Evolutionary conservation across 306 rosid species (phyloP), one percentile per base, ranked within the genome.

Genomic region (Prunus kanzakura): DNA sequence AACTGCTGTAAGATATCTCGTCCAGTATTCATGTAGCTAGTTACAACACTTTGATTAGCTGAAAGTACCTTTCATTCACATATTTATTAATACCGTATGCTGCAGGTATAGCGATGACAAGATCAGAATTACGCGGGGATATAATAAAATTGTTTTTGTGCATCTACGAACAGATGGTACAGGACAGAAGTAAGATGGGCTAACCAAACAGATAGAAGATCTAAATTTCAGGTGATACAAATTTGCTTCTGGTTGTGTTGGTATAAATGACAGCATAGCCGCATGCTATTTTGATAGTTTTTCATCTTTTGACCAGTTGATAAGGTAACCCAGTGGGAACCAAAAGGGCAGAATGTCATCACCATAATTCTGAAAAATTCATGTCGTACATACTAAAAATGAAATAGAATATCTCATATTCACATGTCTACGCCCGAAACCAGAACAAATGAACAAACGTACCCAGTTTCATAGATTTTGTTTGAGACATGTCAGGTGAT

Each of bases 41-140:
- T 16, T 8, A 43, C 27, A 18, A 4, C 45, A 43, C 16, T 45
- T 11, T 16, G 19, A 4, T 58, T 23, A 18, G 6, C 45, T 2
- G 16, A 56, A 1, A 43, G 6, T 29, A 38, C 14, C 5, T 22
- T 57, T 9, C 18, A 25, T 16, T 10, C 43, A 38, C 20, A 1
- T 54, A 2, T 13, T 16, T 50, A 47, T 30, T n/a, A 6, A 49
- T 20, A 22, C 22, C 4, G 13, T 19, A 13, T 52, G 58, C 70
- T 81, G 81, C 92, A 92, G 97, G 74, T 92, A 90, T 84, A 76
- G 80, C 11, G 99, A 95, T 56, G 90, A 84, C 38, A 90, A 84
- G 89, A 84, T 92, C 77, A 90, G 96, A 84, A 86, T 92, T 22
- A 88, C 86, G 52, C 79, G 84, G 22, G 99, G 92, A 8, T 85